A percentile compares a stretch with the other conserved stretches of the same genome.
phyloP scores from a whole-genome alignment of 1,139 yeast genomes.

The Suhomyces ambrosiae region DNA sequence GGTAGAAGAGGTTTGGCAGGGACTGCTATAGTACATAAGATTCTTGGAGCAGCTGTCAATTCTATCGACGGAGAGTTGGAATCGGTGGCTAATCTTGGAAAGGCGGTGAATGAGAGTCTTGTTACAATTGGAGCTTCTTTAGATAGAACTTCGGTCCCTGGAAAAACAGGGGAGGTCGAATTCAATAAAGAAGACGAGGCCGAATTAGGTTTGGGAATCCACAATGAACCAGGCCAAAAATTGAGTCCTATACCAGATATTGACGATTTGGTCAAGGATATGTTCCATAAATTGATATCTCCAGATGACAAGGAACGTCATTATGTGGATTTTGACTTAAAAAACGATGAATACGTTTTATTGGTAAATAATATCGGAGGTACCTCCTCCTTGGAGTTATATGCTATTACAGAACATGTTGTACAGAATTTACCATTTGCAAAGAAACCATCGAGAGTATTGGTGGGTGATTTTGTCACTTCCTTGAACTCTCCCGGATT shows the following conservation, averaged over 20 bases:
- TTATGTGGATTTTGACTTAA: constrained; percentile 60
- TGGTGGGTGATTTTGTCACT: constrained; percentile 77
- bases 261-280: constrained; percentile 53
- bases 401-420: constrained; percentile 60
- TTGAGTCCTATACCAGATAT: constrained; percentile 72
- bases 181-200: constrained; percentile 56
- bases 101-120: constrained; percentile 58
- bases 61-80: constrained; percentile 38
- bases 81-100: constrained; percentile 60
- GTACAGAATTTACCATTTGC: constrained; percentile 51
- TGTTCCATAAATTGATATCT: constrained; percentile 56
- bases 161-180: constrained; percentile 53
- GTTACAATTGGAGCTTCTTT: constrained; percentile 90
- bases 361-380: constrained; percentile 85
- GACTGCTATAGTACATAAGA: constrained; percentile 81
- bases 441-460: constrained; percentile 59
- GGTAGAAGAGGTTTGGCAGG: constrained; percentile 96
- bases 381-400: constrained; percentile 73
- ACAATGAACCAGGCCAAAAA: constrained; percentile 88
- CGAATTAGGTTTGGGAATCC: constrained; percentile 95
- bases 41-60: constrained; percentile 71
- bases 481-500: constrained; percentile 92
- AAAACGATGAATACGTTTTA: constrained; percentile 65
- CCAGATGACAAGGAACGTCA: constrained; percentile 65
- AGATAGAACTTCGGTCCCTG: constrained; percentile 90